phyloP scores from a whole-genome alignment of 2,329 filamentous ascomycete genomes.

The Didymella sp. region DNA sequence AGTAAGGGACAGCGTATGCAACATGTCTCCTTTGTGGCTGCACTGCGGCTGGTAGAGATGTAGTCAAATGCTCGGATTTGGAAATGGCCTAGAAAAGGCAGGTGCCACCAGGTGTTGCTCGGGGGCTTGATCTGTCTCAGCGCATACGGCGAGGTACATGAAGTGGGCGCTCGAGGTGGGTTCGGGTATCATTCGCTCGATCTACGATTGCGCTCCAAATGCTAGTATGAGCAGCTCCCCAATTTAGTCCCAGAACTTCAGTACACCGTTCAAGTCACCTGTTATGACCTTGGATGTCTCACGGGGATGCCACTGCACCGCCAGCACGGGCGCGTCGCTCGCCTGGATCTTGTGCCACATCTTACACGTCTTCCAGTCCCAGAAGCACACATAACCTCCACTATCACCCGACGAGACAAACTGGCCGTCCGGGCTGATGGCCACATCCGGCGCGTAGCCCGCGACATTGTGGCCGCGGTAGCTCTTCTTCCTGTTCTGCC shows the following conservation, averaged over 20 bases:
- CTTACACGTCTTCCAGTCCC: slow-evolving; percentile 99
- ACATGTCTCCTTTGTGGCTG: too few species aligned
- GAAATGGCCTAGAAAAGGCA: too few species aligned
- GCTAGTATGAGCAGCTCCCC: neutral
- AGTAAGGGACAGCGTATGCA: too few species aligned
- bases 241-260: slow-evolving; percentile 87
- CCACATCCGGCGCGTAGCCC: slow-evolving; percentile 88
- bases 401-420: slow-evolving; percentile 88
- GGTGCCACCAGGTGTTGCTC: too few species aligned
- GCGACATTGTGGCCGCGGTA: slow-evolving; percentile 97
- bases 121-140: too few species aligned
- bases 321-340: slow-evolving; percentile 81
- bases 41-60: too few species aligned
- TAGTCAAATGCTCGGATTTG: too few species aligned
- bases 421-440: slow-evolving; percentile 88
- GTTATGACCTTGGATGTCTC: slow-evolving; percentile 94
- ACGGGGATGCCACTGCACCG: slow-evolving; percentile 94
- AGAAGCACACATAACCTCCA: slow-evolving; percentile 90
- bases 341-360: slow-evolving; percentile 97
- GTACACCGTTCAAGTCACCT: slow-evolving; percentile 84
- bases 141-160: too few species aligned
- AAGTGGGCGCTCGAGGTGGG: too few species aligned
- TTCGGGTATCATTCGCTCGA: too few species aligned
- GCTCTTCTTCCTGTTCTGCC: slow-evolving; percentile 95
- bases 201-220: neutral